A percentile compares a stretch with the other conserved stretches of the same genome.
Evolutionary conservation across 768 basidiomycete genomes (phyloP).

Genomic region (Suillus americanus): DNA sequence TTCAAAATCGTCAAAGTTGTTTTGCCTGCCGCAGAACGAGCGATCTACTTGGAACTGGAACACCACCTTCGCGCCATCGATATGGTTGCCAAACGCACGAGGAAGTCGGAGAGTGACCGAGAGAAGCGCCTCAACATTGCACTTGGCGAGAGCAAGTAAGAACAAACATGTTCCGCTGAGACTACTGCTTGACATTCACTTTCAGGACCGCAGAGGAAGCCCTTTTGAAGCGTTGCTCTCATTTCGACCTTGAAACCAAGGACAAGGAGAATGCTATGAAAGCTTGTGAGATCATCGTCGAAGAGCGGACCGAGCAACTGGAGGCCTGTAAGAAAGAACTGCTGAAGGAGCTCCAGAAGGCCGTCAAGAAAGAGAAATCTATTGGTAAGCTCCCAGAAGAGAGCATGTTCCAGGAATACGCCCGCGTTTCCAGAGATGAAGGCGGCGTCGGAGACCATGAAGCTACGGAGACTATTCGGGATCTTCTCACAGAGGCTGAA

Average conservation of each 20-base stretch:
- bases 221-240: conserved; percentile 91
- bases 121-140: conserved; percentile 86
- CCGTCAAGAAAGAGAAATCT: conserved; percentile 66
- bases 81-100: conserved; percentile 71
- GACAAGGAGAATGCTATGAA: conserved; percentile 76
- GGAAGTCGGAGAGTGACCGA: conserved; percentile 74
- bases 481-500: conserved; percentile 61
- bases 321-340: conserved; percentile 79
- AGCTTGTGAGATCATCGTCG: conserved; percentile 89
- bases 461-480: conserved; percentile 58
- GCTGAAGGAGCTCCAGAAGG: conserved; percentile 59
- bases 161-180: neutral
- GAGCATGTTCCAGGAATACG: conserved; percentile 78
- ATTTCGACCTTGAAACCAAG: conserved; percentile 85
- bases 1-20: conserved; percentile 61
- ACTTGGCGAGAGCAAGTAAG: conserved; percentile 84
- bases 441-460: conserved; percentile 79
- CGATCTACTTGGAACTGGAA: conserved; percentile 92
- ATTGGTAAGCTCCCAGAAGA: conserved; percentile 64
- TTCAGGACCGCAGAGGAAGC: conserved; percentile 86
- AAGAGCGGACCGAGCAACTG: conserved; percentile 76
- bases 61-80: conserved; percentile 90
- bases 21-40: conserved; percentile 90
- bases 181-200: conserved; percentile 3
- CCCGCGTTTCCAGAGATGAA: conserved; percentile 64